phyloP scores from a whole-genome alignment of 2,329 filamentous ascomycete species.

The Botrytis hyacinthi region DNA sequence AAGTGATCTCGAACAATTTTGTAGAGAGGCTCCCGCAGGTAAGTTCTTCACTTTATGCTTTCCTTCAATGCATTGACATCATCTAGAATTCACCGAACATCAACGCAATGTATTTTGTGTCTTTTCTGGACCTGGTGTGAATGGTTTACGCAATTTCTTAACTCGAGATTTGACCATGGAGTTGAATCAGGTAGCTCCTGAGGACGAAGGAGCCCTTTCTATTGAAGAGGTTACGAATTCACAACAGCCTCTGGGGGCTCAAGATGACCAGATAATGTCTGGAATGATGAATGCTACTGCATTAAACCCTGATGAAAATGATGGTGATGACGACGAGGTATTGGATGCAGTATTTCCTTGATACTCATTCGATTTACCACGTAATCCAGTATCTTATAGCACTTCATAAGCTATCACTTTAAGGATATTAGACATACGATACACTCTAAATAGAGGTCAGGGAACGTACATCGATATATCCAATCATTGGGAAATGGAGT shows the following conservation, averaged over 20 bases:
- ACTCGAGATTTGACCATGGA: slow-evolving; percentile 59
- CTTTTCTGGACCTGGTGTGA: slow-evolving; percentile 85
- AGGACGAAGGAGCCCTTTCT: slow-evolving; percentile 63
- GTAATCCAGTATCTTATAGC: neutral
- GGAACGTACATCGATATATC: neutral
- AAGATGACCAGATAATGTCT: slow-evolving; percentile 20
- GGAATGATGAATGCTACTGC: slow-evolving; percentile 17
- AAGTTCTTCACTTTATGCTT: slow-evolving; percentile 32
- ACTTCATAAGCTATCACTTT: neutral
- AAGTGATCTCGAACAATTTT: slow-evolving; percentile 80
- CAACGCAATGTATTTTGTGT: slow-evolving; percentile 96
- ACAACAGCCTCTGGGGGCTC: slow-evolving; percentile 26
- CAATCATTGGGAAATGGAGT: slow-evolving; percentile 8
- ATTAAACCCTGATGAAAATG: slow-evolving; percentile 4
- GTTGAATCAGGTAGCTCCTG: slow-evolving; percentile 73
- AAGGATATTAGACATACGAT: neutral
- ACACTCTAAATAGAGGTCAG: neutral
- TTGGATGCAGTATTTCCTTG: slow-evolving; percentile 14
- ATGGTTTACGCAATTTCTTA: slow-evolving; percentile 72
- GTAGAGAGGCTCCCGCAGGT: slow-evolving; percentile 78
- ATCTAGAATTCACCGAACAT: slow-evolving; percentile 86
- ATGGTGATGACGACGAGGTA: slow-evolving; percentile 2
- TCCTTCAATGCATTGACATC: slow-evolving; percentile 15
- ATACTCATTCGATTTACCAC: neutral
- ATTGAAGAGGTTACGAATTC: slow-evolving; percentile 37